Evolutionary conservation across 2,329 filamentous ascomycete genomes (phyloP), one percentile per base, ranked within the genome.

Genomic region (Sarocladium oryzae): DNA sequence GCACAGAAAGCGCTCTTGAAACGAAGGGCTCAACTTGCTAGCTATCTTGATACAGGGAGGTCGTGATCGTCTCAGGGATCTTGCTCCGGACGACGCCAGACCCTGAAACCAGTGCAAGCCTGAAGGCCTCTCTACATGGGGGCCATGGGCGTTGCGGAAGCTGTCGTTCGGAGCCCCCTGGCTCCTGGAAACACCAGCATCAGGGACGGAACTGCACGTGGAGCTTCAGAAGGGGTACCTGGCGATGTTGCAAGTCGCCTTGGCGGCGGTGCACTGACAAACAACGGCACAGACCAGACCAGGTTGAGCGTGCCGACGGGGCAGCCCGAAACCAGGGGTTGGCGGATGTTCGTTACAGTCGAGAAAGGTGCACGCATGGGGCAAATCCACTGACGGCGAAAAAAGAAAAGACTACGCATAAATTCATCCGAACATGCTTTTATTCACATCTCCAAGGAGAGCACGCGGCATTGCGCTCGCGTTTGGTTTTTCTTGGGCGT

Each of bases 1-100:
- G 3, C 43, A 48, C 10, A 48, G 32, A 24, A 33, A n/a, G 26
- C 32, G 43, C 43, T 33, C 26, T 32, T 62, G 36, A 56, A 32
- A 52, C 36, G 20, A 26, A 37, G 30, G 46, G 30, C 7, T 49
- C 28, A 18, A 13, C 30, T 4, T 3, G 20, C 28, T 49, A 18
- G 11, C 28, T 32, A 33, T 37, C 32, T 26, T 49, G 46, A 37
- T 49, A 49, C 46, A 49, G 46, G 24, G 3, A 20, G 37, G 46
- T 36, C 46, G 24, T 49, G 43, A 49, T 49, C 33, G n/a, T 24
- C 46, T 13, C 46, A 36, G 46, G 46, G 46, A 15, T 28, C 30
- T 13, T 36, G 46, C 37, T 48, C 43, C 43, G 43, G 26, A 48
- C 43, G 43, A 32, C 43, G 26, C 26, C n/a, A 30, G n/a, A 36